Conservation (phyloP, 1,139 yeast genomes). For the Saccharomyces hybrid region DNA sequence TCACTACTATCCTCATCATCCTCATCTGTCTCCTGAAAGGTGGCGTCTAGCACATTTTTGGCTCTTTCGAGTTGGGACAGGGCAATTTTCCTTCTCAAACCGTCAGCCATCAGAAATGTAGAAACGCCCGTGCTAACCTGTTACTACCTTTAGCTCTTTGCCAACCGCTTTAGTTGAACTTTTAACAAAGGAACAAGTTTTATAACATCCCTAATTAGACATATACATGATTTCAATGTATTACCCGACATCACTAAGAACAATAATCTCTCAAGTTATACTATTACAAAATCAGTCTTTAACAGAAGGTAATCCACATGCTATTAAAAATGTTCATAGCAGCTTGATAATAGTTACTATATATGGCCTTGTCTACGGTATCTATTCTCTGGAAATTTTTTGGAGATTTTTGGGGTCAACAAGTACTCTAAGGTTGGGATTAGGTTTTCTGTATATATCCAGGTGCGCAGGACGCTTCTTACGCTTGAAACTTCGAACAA, state of each 20-base stretch:
- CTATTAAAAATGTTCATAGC: neutral
- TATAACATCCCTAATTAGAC: neutral
- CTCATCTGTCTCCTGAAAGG: slow-evolving; percentile 2
- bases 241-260: neutral
- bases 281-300: neutral
- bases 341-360: neutral
- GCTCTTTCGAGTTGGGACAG: slow-evolving; percentile 14
- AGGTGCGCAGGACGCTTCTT: slow-evolving; percentile 5
- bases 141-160: neutral
- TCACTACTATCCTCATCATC: slow-evolving; percentile 8
- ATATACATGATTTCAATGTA: neutral
- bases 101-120: slow-evolving; percentile 9
- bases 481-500: slow-evolving; percentile 5
- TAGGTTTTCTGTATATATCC: slow-evolving; percentile 8
- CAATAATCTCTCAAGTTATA: neutral
- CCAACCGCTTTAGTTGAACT: neutral
- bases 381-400: neutral
- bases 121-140: neutral
- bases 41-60: slow-evolving; percentile 2
- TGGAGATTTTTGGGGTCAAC: neutral
- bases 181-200: neutral
- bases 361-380: neutral
- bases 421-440: neutral
- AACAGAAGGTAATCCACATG: neutral
- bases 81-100: slow-evolving; percentile 14